phyloP scores from a whole-genome alignment of 768 basidiomycete species.

The Fibroporia radiculosa region DNA sequence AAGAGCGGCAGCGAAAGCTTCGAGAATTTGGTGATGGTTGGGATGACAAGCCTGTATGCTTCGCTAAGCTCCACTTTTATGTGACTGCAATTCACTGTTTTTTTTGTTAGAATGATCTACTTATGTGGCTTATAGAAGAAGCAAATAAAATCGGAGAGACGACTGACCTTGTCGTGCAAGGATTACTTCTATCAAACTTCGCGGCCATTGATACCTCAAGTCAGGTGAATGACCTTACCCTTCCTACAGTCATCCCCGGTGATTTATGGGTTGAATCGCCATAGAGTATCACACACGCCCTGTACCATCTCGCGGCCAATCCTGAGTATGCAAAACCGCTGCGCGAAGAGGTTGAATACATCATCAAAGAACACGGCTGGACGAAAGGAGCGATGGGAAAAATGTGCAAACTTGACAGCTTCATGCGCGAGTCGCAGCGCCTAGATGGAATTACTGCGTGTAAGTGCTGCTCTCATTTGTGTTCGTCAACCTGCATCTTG shows the following conservation, averaged over 20 bases:
- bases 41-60: conserved; percentile 26
- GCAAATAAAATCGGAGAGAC: conserved; percentile 26
- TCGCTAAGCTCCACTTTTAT: neutral
- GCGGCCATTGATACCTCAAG: conserved; percentile 27
- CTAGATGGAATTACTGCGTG: conserved; percentile 22
- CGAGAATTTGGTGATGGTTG: conserved; percentile 18
- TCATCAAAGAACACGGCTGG: conserved; percentile 25
- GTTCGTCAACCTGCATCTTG: conserved; percentile 1
- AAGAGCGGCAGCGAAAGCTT: conserved; percentile 13
- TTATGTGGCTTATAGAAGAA: conserved; percentile 37
- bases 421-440: conserved; percentile 34
- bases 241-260: neutral
- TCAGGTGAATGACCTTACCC: conserved; percentile 10
- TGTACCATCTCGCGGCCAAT: conserved; percentile 28
- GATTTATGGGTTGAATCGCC: neutral
- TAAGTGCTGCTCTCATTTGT: conserved; percentile 7
- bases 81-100: neutral
- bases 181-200: conserved; percentile 25
- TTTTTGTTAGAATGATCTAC: conserved; percentile 25
- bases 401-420: conserved; percentile 38
- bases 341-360: conserved; percentile 36
- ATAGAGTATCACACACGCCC: conserved; percentile 26
- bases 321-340: conserved; percentile 29
- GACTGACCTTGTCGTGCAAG: conserved; percentile 23
- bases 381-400: conserved; percentile 29